A percentile compares a stretch with the other conserved stretches of the same genome.
Conservation (phyloP, 331 rosid species). For the Quercus lobata region DNA sequence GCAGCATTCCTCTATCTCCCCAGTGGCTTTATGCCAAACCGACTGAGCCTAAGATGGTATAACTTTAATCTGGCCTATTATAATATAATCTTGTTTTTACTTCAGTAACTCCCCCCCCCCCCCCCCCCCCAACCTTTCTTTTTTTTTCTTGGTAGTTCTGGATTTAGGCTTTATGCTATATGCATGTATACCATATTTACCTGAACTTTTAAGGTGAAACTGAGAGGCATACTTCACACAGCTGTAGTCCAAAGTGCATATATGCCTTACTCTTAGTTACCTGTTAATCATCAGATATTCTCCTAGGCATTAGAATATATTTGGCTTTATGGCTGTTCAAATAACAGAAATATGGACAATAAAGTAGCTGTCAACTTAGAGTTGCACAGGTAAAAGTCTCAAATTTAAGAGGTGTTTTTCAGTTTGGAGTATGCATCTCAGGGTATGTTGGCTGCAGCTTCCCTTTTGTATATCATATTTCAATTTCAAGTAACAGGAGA, state of each 20-base stretch:
- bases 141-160: not conserved
- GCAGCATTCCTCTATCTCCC: constrained; percentile 48
- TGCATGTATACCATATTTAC: not conserved
- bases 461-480: not conserved
- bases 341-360: too few relatives aligned
- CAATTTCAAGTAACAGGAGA: not conserved
- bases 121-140: too few relatives aligned
- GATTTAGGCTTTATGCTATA: not conserved
- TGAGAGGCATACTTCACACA: not conserved
- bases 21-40: constrained; percentile 59
- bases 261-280: not conserved
- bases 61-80: not conserved
- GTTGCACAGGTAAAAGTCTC: not conserved
- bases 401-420: not conserved
- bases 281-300: not conserved
- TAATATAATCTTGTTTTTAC: too few relatives aligned
- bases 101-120: too few relatives aligned
- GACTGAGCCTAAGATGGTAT: constrained; percentile 44
- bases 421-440: not conserved
- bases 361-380: too few relatives aligned
- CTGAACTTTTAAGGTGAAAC: not conserved
- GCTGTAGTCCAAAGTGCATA: not conserved
- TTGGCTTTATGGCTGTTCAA: not conserved
- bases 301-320: not conserved
- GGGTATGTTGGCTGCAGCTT: not conserved